Evolutionary conservation across 2,329 filamentous ascomycete species (phyloP).

Genomic region (Cladobotryum mycophilum): DNA sequence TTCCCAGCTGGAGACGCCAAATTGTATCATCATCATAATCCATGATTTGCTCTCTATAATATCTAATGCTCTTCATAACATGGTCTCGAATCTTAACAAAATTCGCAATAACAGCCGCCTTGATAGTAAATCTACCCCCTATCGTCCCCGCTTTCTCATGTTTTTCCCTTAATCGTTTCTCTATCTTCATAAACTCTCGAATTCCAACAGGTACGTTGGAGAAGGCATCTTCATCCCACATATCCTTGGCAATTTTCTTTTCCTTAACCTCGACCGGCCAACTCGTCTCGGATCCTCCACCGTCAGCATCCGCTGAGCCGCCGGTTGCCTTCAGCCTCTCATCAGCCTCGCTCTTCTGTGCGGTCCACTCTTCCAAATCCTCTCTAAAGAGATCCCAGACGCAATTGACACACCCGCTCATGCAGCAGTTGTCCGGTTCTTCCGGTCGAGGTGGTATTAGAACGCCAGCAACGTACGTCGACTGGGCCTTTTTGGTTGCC

Average conservation of each 20-base stretch:
- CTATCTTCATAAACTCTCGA: conserved; percentile 92
- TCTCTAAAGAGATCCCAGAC: conserved; percentile 92
- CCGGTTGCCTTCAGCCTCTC: conserved; percentile 32
- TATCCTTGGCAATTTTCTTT: conserved; percentile 42
- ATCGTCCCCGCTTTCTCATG: conserved; percentile 49
- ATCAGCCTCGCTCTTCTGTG: conserved; percentile 58
- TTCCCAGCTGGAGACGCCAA: not conserved
- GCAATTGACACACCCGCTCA: conserved; percentile 97
- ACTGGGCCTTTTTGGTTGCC: conserved; percentile 50
- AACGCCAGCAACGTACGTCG: conserved; percentile 67
- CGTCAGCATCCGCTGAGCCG: conserved; percentile 70
- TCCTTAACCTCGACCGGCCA: conserved; percentile 49
- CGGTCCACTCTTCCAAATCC: conserved; percentile 84
- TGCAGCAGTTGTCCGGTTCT: conserved; percentile 97
- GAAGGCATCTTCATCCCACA: conserved; percentile 64
- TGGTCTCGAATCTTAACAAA: not conserved
- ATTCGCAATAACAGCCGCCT: not conserved
- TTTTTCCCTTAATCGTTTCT: conserved; percentile 80
- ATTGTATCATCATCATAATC: not conserved
- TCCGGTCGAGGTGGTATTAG: conserved; percentile 74
- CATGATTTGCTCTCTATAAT: not conserved
- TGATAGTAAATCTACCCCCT: not conserved
- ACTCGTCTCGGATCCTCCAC: conserved; percentile 71
- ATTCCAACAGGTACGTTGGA: conserved; percentile 84
- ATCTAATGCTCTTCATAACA: not conserved